These are phyloP conservation scores for Puccinia hordei DNA, from an alignment of 1,284 basidiomycete species.

Conservation along the genomic window DNA sequence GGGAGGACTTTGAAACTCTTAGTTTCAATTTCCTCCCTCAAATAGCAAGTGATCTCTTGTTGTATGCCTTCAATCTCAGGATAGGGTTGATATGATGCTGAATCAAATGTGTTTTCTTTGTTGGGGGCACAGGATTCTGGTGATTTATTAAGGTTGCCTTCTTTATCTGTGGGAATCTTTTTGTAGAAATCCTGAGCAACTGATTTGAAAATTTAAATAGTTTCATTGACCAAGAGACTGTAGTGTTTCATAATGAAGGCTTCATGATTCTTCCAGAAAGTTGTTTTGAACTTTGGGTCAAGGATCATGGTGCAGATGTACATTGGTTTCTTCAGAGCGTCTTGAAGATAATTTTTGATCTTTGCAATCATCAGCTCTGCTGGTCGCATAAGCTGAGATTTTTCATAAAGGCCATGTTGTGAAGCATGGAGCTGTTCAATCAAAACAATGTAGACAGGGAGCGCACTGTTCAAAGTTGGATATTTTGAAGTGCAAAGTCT, in stretches of 20 bases:
- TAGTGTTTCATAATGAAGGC: not conserved
- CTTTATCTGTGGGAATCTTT: too few relatives aligned
- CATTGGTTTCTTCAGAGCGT: not conserved
- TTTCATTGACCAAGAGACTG: not conserved
- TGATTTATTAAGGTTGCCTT: not conserved
- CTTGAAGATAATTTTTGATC: not conserved
- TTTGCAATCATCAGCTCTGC: conserved; percentile 23
- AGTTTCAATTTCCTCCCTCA: not conserved
- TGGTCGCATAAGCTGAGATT: not conserved
- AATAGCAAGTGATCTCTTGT: not conserved
- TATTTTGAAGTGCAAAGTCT: not conserved
- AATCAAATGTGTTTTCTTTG: not conserved
- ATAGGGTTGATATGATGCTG: not conserved
- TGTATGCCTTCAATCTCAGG: not conserved
- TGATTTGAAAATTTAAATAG: not conserved
- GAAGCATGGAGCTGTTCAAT: not conserved
- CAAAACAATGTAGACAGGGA: not conserved
- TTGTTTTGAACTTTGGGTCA: not conserved
- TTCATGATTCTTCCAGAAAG: conserved; percentile 8
- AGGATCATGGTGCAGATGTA: conserved; percentile 11
- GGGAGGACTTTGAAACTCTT: not conserved
- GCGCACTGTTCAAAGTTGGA: not conserved
- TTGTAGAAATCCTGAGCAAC: not conserved
- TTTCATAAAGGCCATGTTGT: not conserved
- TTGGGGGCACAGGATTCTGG: not conserved